phyloP scores from a whole-genome alignment of 2,329 filamentous ascomycete genomes.

The Aureobasidium sp. region DNA sequence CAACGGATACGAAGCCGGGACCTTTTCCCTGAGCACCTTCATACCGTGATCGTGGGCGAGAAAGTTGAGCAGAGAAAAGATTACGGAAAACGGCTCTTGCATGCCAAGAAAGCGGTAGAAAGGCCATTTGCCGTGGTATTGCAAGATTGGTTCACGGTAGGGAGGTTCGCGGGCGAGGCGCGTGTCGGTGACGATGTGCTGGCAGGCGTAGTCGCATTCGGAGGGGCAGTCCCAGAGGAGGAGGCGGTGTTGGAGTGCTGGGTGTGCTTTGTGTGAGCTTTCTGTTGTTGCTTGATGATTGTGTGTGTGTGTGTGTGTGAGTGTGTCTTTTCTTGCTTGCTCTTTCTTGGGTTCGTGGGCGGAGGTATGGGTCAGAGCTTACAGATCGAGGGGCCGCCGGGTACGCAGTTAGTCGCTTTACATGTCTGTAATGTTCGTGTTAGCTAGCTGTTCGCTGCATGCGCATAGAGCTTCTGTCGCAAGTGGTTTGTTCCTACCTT shows the following conservation, averaged over 20 bases:
- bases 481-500: constrained; percentile 46
- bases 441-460: constrained; percentile 15
- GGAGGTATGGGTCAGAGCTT: constrained; percentile 30
- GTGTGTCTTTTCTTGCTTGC: neutral
- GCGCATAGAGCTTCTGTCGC: neutral
- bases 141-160: constrained; percentile 60
- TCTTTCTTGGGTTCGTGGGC: constrained; percentile 7
- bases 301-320: no score
- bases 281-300: neutral
- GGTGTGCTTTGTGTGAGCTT: constrained; percentile 17
- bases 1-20: constrained; percentile 66
- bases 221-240: constrained; percentile 85
- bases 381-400: constrained; percentile 62
- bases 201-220: constrained; percentile 97
- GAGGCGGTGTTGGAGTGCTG: constrained; percentile 75
- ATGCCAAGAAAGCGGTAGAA: constrained; percentile 84
- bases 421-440: constrained; percentile 53
- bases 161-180: constrained; percentile 58
- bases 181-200: constrained; percentile 74
- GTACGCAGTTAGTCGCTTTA: constrained; percentile 66
- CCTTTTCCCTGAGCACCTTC: constrained; percentile 54
- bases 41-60: constrained; percentile 76
- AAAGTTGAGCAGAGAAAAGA: constrained; percentile 90
- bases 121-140: constrained; percentile 99
- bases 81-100: constrained; percentile 87